These are phyloP conservation scores for Monosporozyma aerobia DNA, from an alignment of 805 yeast species.

Conservation along the genomic window DNA sequence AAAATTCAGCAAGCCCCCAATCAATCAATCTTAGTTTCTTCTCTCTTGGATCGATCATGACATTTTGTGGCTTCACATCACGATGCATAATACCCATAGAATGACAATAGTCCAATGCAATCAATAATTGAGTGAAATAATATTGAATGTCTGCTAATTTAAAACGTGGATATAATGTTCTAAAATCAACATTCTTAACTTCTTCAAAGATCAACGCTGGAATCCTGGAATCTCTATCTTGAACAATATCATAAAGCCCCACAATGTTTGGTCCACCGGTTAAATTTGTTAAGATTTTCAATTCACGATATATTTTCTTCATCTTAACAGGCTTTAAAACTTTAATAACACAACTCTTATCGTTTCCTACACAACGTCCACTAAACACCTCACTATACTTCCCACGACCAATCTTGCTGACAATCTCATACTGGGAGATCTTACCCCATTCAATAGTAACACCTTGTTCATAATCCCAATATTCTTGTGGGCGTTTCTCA, in stretches of 20 bases:
- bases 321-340: conserved; percentile 87
- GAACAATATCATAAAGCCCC: conserved; percentile 67
- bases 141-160: conserved; percentile 68
- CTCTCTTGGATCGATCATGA: conserved; percentile 80
- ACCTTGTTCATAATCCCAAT: conserved; percentile 76
- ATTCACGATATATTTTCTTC: conserved; percentile 85
- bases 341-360: conserved; percentile 67
- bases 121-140: conserved; percentile 71
- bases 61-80: conserved; percentile 92
- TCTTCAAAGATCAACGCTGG: conserved; percentile 85
- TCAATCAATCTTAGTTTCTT: conserved; percentile 72
- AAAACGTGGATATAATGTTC: conserved; percentile 56
- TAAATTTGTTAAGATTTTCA: conserved; percentile 75
- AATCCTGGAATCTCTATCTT: conserved; percentile 69
- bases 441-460: conserved; percentile 50
- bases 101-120: conserved; percentile 82
- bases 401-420: conserved; percentile 81
- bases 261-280: conserved; percentile 51
- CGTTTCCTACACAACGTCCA: conserved; percentile 62
- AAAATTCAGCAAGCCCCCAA: conserved; percentile 95
- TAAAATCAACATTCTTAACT: conserved; percentile 73
- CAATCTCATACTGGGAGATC: conserved; percentile 55
- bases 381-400: conserved; percentile 92
- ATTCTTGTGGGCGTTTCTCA: conserved; percentile 53
- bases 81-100: conserved; percentile 95